Percentiles rank a stretch among this genome's conserved stretches.
These are phyloP conservation scores for Penicillium sclerotiorum DNA, from an alignment of 2,329 filamentous ascomycete species.

Conservation along the genomic window DNA sequence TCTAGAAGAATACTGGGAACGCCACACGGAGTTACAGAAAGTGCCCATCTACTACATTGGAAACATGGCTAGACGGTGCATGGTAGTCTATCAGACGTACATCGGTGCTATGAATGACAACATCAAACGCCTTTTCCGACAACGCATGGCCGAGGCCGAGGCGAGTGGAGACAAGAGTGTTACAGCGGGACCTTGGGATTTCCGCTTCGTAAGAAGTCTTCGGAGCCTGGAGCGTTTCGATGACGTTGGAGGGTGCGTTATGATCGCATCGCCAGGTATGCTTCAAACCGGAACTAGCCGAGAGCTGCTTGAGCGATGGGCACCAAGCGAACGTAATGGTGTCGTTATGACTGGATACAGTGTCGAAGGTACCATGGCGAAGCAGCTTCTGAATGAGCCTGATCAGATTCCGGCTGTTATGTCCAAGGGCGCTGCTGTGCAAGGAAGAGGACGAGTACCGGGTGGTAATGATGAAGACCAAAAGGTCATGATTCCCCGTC, in stretches of 20 bases:
- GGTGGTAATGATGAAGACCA: slow-evolving; percentile 70
- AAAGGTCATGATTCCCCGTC: slow-evolving; percentile 84
- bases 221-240: slow-evolving; percentile 95
- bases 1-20: slow-evolving; percentile 94
- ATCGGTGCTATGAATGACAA: slow-evolving; percentile 99
- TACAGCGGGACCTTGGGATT: slow-evolving; percentile 82
- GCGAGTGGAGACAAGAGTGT: slow-evolving; percentile 75
- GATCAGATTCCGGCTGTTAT: slow-evolving; percentile 95
- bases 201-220: slow-evolving; percentile 87
- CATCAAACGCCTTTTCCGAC: slow-evolving; percentile 91
- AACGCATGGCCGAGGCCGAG: slow-evolving; percentile 88
- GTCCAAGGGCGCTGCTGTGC: slow-evolving; percentile 62
- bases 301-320: slow-evolving; percentile 92
- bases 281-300: slow-evolving; percentile 93
- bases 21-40: slow-evolving; percentile 84
- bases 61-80: slow-evolving; percentile 92
- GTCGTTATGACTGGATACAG: slow-evolving; percentile 98
- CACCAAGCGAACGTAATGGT: slow-evolving; percentile 94
- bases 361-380: slow-evolving; percentile 97
- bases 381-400: slow-evolving; percentile 91
- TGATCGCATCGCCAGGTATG: slow-evolving; percentile 98
- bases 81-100: slow-evolving; percentile 98
- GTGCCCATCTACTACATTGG: slow-evolving; percentile 97
- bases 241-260: slow-evolving; percentile 91
- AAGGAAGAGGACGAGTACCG: slow-evolving; percentile 61